phyloP scores from a whole-genome alignment of 2,329 filamentous ascomycete genomes.

The Ramularia endophylla region DNA sequence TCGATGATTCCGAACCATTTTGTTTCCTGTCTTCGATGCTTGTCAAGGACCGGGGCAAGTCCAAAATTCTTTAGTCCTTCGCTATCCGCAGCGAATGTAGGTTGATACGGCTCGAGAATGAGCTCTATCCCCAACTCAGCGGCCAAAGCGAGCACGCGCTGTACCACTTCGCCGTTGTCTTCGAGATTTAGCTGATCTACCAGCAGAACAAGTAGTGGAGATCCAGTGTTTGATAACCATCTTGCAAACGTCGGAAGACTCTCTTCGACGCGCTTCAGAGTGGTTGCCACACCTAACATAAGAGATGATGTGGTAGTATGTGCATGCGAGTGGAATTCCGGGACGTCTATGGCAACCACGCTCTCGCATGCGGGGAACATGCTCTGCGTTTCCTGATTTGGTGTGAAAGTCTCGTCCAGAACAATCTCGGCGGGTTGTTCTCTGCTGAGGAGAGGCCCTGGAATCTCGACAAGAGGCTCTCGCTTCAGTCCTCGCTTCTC shows the following conservation, averaged over 20 bases:
- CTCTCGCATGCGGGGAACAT: constrained; percentile 16
- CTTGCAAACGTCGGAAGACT: constrained; percentile 21
- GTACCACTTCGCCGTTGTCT: constrained; percentile 10
- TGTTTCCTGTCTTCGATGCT: constrained; percentile 13
- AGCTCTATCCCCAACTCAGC: constrained; percentile 15
- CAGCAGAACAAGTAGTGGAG: constrained; percentile 22
- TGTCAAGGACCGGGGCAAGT: constrained; percentile 18
- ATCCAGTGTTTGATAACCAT: constrained; percentile 22
- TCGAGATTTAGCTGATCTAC: constrained; percentile 18
- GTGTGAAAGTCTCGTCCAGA: constrained; percentile 10
- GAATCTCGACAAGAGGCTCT: constrained; percentile 12
- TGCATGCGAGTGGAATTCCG: constrained; percentile 12
- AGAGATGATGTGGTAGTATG: constrained; percentile 14
- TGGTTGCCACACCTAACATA: constrained; percentile 24
- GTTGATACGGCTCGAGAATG: constrained; percentile 19
- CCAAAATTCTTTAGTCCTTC: constrained; percentile 25
- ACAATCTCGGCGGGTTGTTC: constrained; percentile 6
- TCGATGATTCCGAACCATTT: constrained; percentile 26
- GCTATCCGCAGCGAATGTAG: constrained; percentile 13
- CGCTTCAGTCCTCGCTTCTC: constrained; percentile 12
- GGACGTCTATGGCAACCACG: constrained; percentile 14
- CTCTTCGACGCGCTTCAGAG: constrained; percentile 16
- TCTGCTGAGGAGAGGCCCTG: constrained; percentile 6
- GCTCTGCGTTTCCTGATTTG: constrained; percentile 6
- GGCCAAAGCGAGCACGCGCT: constrained; percentile 9